Conservation (phyloP, 352 stramenopile genomes). For the Globisporangium nagaii region DNA sequence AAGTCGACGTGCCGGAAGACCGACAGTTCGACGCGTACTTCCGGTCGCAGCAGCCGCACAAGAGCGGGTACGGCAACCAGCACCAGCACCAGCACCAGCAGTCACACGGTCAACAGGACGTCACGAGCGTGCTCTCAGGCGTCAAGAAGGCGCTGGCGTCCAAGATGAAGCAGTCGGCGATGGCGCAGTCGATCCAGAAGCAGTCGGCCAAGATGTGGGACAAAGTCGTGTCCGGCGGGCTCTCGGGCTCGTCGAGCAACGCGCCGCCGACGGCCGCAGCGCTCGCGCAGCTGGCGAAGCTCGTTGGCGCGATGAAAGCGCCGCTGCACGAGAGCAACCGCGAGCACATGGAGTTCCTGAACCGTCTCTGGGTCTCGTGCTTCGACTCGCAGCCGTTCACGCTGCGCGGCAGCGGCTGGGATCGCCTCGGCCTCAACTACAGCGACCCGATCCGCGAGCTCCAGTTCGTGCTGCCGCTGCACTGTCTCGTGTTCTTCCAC, state of each 20-base stretch:
- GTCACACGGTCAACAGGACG: conserved; percentile 31
- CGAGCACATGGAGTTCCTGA: conserved; percentile 69
- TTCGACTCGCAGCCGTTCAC: conserved; percentile 61
- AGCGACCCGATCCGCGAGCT: conserved; percentile 67
- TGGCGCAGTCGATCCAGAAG: conserved; percentile 73
- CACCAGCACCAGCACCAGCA: conserved; percentile 13
- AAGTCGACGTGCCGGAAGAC: conserved; percentile 64
- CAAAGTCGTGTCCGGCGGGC: conserved; percentile 38
- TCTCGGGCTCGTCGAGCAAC: conserved; percentile 14
- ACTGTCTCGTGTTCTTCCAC: conserved; percentile 82
- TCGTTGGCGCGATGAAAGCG: conserved; percentile 59
- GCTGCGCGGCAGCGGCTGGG: conserved; percentile 41
- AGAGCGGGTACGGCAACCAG: background rate
- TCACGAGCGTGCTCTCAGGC: conserved; percentile 52
- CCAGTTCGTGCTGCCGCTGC: conserved; percentile 62
- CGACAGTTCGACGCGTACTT: conserved; percentile 65
- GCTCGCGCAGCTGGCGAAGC: conserved; percentile 61
- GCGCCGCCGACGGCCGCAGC: conserved; percentile 50
- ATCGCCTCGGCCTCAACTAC: conserved; percentile 54
- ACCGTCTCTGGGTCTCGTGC: conserved; percentile 63
- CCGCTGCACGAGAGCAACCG: conserved; percentile 45
- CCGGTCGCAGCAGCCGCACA: conserved; percentile 23
- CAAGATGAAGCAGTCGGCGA: conserved; percentile 70
- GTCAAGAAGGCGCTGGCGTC: conserved; percentile 78
- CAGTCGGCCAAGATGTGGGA: conserved; percentile 69